A percentile compares a stretch with the other conserved stretches of the same genome.
These are phyloP conservation scores for Sarocladium strictum DNA, from an alignment of 2,329 filamentous ascomycete species.

Conservation along the genomic window DNA sequence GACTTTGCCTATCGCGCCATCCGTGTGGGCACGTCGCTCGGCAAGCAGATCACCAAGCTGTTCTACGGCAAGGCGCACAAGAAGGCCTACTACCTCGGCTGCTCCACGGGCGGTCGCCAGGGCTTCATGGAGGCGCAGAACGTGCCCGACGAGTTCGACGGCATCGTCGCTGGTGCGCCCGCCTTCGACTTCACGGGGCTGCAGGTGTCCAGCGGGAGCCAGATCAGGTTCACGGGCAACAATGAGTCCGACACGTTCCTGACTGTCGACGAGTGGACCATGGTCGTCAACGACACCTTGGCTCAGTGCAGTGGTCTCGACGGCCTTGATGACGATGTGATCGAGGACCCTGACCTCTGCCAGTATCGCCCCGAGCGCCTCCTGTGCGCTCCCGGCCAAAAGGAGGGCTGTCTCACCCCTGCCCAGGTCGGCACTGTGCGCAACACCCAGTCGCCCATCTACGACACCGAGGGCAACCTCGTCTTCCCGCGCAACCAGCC, in stretches of 20 bases:
- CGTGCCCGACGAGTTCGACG: constrained; percentile 52
- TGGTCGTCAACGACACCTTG: constrained; percentile 18
- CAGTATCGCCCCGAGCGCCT: constrained; percentile 5
- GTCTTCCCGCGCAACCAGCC: constrained; percentile 41
- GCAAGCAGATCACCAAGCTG: constrained; percentile 38
- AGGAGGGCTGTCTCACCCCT: background rate
- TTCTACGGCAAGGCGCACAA: constrained; percentile 37
- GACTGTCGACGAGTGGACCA: constrained; percentile 15
- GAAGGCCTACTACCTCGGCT: constrained; percentile 51
- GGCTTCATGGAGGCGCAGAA: constrained; percentile 47
- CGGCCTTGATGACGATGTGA: background rate
- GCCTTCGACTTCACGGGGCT: constrained; percentile 32
- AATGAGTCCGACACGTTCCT: constrained; percentile 22
- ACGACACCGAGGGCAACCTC: constrained; percentile 12
- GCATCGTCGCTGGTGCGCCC: constrained; percentile 43
- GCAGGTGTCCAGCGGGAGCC: constrained; percentile 34
- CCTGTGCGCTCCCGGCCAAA: background rate
- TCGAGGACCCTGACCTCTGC: constrained; percentile 8
- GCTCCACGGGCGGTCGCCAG: constrained; percentile 54
- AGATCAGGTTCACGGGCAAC: constrained; percentile 32
- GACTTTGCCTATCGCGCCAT: constrained; percentile 31
- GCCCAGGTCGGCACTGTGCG: background rate
- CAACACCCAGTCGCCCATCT: background rate
- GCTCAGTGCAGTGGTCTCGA: constrained; percentile 24
- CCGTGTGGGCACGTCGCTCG: constrained; percentile 42